A percentile compares a stretch with the other conserved stretches of the same genome.
phyloP scores from a whole-genome alignment of 495 filamentous ascomycete species.

The Bryoglossum gracile region DNA sequence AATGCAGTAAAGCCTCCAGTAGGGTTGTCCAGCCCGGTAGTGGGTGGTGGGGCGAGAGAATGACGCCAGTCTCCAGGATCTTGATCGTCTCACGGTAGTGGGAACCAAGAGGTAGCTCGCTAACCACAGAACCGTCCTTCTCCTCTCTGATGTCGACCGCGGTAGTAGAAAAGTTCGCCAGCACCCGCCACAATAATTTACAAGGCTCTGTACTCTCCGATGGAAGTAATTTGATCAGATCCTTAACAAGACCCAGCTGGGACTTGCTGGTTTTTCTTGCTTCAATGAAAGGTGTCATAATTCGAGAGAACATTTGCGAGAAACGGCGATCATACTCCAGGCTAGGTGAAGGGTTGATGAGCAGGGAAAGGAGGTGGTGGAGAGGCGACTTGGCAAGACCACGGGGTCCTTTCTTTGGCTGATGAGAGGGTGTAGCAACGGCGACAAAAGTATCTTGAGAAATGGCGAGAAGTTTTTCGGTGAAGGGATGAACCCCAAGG shows the following conservation, averaged over 20 bases:
- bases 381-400: constrained; percentile 17
- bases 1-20: constrained; percentile 48
- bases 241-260: constrained; percentile 17
- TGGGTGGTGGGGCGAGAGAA: constrained; percentile 13
- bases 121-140: constrained; percentile 10
- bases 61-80: constrained; percentile 53
- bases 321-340: constrained; percentile 22
- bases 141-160: constrained; percentile 25
- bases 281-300: constrained; percentile 21
- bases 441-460: constrained; percentile 24
- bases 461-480: constrained; percentile 60
- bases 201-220: constrained; percentile 22
- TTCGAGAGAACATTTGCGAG: constrained; percentile 8
- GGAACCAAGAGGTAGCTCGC: constrained; percentile 32
- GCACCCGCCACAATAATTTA: constrained; percentile 31
- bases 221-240: constrained; percentile 17
- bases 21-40: constrained; percentile 53
- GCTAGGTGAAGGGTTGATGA: constrained; percentile 11
- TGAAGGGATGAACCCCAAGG: constrained; percentile 68
- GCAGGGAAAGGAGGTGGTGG: constrained; percentile 17
- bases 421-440: constrained; percentile 25
- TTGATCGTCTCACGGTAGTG: constrained; percentile 66
- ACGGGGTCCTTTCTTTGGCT: constrained; percentile 15
- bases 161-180: constrained; percentile 30
- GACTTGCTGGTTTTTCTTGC: constrained; percentile 10